Percentiles rank a stretch among this genome's conserved stretches.
These are phyloP conservation scores for Botryobasidium botryosum DNA, from an alignment of 768 basidiomycete genomes.

Conservation along the genomic window DNA sequence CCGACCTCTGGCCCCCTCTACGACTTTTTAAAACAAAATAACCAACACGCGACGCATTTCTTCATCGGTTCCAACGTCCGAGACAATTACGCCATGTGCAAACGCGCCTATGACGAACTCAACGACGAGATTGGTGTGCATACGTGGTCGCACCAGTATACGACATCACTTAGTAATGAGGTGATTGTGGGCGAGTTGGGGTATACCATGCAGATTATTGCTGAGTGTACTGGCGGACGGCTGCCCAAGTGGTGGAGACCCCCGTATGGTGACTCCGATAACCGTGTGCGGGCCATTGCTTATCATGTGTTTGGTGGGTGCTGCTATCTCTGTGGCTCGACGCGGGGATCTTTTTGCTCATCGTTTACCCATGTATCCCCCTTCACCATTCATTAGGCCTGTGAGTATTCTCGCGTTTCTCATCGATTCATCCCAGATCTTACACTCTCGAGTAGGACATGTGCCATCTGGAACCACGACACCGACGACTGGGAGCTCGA, in stretches of 20 bases:
- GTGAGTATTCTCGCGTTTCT: too few species aligned
- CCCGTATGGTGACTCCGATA: conserved; percentile 68
- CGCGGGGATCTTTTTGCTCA: too few species aligned
- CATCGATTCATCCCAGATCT: too few species aligned
- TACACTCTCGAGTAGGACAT: too few species aligned
- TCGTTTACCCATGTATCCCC: too few species aligned
- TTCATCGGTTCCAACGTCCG: conserved; percentile 74
- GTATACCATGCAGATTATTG: conserved; percentile 61
- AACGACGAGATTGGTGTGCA: conserved; percentile 23
- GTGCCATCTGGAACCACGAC: conserved; percentile 86
- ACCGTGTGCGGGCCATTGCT: conserved; percentile 72
- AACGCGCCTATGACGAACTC: conserved; percentile 29
- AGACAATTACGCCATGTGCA: conserved; percentile 36
- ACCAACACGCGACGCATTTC: conserved; percentile 67
- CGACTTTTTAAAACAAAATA: conserved; percentile 47
- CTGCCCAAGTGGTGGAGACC: conserved; percentile 74
- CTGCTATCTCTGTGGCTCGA: too few species aligned
- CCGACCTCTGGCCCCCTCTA: conserved; percentile 31
- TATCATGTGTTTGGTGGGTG: conserved; percentile 70
- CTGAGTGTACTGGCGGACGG: conserved; percentile 58
- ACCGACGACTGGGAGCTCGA: conserved; percentile 11
- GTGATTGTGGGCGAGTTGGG: conserved; percentile 49
- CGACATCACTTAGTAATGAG: neutral
- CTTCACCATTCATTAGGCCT: too few species aligned
- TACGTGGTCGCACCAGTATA: conserved; percentile 17